Percentiles rank a stretch among this genome's conserved stretches.
Conservation (phyloP, 352 stramenopile species). For the Pythium utonaiense region DNA sequence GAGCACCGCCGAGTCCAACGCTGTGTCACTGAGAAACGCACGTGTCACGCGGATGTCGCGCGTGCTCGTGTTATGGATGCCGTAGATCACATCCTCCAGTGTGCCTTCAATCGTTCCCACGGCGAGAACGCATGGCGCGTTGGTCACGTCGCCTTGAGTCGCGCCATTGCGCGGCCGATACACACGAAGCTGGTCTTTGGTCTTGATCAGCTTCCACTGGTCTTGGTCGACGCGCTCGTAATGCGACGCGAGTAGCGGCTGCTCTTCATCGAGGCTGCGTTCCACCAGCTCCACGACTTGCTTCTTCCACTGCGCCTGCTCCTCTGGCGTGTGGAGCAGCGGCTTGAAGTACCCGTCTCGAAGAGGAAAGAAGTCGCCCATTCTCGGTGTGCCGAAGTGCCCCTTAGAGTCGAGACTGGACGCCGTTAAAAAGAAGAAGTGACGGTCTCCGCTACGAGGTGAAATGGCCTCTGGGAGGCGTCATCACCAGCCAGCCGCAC, state of each 20-base stretch:
- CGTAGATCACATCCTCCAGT: constrained; percentile 27
- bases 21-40: constrained; percentile 21
- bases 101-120: constrained; percentile 27
- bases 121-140: constrained; percentile 12
- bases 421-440: too few species aligned
- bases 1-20: constrained; percentile 21
- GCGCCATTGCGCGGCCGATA: constrained; percentile 14
- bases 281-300: constrained; percentile 15
- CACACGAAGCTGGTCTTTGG: constrained; percentile 22
- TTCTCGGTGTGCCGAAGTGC: too few species aligned
- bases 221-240: constrained; percentile 5
- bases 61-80: constrained; percentile 19
- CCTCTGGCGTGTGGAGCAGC: constrained; percentile 12
- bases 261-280: constrained; percentile 12
- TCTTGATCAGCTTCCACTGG: constrained; percentile 18
- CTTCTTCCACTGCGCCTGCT: constrained; percentile 15
- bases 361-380: constrained; percentile 25
- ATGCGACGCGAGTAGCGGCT: not conserved
- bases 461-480: too few species aligned
- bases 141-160: not conserved
- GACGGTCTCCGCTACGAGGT: too few species aligned
- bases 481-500: too few species aligned
- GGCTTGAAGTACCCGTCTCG: constrained; percentile 24
- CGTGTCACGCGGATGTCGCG: constrained; percentile 22
- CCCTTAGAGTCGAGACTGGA: too few species aligned